These are phyloP conservation scores for Phytophthora tentaculata DNA, from an alignment of 352 stramenopile species.

Conservation along the genomic window DNA sequence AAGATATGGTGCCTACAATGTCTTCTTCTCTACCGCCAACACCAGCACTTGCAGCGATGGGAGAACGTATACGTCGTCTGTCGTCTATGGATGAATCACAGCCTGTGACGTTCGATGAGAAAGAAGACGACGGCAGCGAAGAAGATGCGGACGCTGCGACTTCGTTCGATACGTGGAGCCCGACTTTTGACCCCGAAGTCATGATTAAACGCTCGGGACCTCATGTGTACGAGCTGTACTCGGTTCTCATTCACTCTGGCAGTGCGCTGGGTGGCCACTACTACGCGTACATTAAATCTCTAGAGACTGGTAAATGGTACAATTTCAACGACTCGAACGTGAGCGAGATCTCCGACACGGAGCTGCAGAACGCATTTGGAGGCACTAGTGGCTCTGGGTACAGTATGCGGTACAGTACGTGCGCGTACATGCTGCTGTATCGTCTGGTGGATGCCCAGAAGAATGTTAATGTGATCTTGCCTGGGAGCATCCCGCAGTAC, in stretches of 20 bases:
- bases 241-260: conserved; percentile 93
- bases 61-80: conserved; percentile 45
- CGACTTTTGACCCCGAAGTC: conserved; percentile 66
- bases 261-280: conserved; percentile 93
- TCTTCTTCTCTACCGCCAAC: conserved; percentile 29
- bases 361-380: conserved; percentile 80
- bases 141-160: conserved; percentile 18
- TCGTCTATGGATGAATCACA: conserved; percentile 84
- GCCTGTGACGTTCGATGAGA: conserved; percentile 43
- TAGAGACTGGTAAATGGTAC: conserved; percentile 85
- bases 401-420: conserved; percentile 74
- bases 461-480: conserved; percentile 69
- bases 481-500: conserved; percentile 70
- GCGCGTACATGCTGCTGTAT: conserved; percentile 94
- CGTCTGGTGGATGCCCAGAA: conserved; percentile 69
- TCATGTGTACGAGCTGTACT: conserved; percentile 92
- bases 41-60: conserved; percentile 14
- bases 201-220: conserved; percentile 71
- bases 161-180: conserved; percentile 71
- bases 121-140: conserved; percentile 28
- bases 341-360: conserved; percentile 76
- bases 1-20: conserved; percentile 13
- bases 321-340: conserved; percentile 91
- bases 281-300: conserved; percentile 93
- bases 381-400: conserved; percentile 61